phyloP scores from a whole-genome alignment of 768 basidiomycete species.

The Phaeotremella skinneri region DNA sequence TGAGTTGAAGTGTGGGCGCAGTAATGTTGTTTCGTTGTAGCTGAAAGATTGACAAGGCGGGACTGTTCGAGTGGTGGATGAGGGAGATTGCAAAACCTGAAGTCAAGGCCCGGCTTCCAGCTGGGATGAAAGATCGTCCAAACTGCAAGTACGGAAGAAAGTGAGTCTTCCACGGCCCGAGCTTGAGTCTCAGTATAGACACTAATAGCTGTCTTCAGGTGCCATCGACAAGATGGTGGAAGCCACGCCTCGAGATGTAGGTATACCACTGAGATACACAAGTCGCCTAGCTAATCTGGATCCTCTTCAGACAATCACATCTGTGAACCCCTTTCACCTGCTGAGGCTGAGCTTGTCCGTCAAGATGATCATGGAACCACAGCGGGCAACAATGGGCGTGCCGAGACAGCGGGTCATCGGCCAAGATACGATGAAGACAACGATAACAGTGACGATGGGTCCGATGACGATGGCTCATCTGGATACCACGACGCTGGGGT shows the following conservation, averaged over 20 bases:
- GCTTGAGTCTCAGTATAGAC: no score
- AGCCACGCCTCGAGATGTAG: not conserved
- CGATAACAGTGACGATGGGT: not conserved
- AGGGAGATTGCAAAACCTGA: slow-evolving; percentile 7
- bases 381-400: no score
- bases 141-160: slow-evolving; percentile 16
- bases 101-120: slow-evolving; percentile 7
- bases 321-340: not conserved
- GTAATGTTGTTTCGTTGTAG: not conserved
- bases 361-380: not conserved
- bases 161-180: slow-evolving; percentile 2
- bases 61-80: slow-evolving; percentile 25
- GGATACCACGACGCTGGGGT: not conserved
- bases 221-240: not conserved
- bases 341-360: not conserved
- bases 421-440: no score
- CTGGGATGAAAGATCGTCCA: slow-evolving; percentile 4
- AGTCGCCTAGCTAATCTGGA: not conserved
- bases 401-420: no score
- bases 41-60: slow-evolving; percentile 5
- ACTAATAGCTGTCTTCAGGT: not conserved
- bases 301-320: not conserved
- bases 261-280: not conserved
- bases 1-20: slow-evolving; percentile 3
- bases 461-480: not conserved